Evolutionary conservation across 768 basidiomycete genomes (phyloP).

Genomic region (Naematelia encephala): DNA sequence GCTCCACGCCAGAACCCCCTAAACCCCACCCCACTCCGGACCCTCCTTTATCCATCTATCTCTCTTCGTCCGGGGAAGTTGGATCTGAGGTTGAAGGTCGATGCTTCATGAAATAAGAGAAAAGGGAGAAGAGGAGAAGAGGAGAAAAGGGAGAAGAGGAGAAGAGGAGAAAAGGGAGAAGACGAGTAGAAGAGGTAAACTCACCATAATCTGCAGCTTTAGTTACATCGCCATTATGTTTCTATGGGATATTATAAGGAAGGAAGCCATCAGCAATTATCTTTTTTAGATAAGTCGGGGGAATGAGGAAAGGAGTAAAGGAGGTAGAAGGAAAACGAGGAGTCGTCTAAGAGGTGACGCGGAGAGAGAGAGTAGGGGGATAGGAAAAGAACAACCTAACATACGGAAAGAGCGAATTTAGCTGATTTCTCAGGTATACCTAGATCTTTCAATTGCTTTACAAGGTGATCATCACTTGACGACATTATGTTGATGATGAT

Average conservation of each 20-base stretch:
- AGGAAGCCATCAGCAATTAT: no score
- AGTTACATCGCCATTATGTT: slow-evolving; percentile 37
- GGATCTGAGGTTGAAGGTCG: no score
- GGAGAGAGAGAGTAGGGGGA: not conserved
- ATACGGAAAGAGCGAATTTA: slow-evolving; percentile 39
- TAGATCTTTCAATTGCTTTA: slow-evolving; percentile 34
- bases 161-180: not conserved
- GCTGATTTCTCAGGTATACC: slow-evolving; percentile 45
- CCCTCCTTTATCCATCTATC: no score
- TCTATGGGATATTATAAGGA: no score
- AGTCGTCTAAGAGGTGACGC: not conserved
- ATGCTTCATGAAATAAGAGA: no score
- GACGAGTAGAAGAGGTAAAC: slow-evolving; percentile 22
- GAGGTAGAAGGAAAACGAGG: not conserved
- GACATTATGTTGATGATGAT: not conserved
- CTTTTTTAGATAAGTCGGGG: not conserved
- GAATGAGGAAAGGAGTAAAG: not conserved
- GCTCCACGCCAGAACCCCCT: no score
- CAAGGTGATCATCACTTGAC: slow-evolving; percentile 16
- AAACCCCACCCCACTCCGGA: no score
- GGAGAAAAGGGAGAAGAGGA: slow-evolving; percentile 1
- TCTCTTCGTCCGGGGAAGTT: no score
- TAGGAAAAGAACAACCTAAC: slow-evolving; percentile 1
- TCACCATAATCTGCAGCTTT: slow-evolving; percentile 50
- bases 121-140: not conserved